These are phyloP conservation scores for Emericellopsis atlantica DNA, from an alignment of 2,329 filamentous ascomycete genomes.

Conservation along the genomic window DNA sequence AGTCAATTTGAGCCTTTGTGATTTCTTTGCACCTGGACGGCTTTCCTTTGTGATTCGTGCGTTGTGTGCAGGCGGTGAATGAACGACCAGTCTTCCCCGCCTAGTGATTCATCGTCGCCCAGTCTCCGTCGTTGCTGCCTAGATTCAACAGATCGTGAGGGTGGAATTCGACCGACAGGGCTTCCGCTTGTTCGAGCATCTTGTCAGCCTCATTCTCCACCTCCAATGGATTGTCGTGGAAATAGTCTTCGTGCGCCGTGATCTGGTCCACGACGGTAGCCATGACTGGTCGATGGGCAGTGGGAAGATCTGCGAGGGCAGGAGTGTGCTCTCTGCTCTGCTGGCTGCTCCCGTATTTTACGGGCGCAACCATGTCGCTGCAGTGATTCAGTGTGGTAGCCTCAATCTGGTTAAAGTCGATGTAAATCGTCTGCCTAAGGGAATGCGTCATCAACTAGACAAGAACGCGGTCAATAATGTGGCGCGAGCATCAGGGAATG, in stretches of 20 bases:
- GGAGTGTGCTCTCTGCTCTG: no score
- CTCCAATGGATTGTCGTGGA: neutral
- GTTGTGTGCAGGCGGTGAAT: no score
- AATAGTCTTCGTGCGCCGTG: neutral
- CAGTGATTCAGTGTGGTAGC: neutral
- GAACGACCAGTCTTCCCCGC: no score
- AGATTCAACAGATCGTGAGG: constrained; percentile 2
- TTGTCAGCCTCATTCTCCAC: constrained; percentile 2
- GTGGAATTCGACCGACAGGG: constrained; percentile 1
- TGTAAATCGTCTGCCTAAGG: neutral
- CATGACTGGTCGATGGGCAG: no score
- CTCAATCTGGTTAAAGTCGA: neutral
- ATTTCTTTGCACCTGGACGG: neutral
- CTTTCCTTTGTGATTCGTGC: no score
- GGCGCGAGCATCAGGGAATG: neutral
- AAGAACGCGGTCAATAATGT: neutral
- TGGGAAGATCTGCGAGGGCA: no score
- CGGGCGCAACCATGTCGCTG: neutral
- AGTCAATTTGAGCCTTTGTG: neutral
- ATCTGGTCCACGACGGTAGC: no score
- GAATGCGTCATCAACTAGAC: constrained; percentile 1
- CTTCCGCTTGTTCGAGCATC: constrained; percentile 4
- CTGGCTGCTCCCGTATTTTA: neutral
- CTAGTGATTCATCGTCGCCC: no score
- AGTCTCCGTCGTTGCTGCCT: neutral